A percentile compares a stretch with the other conserved stretches of the same genome.
Evolutionary conservation across 2,329 filamentous ascomycete genomes (phyloP).

Genomic region (Apiospora hydei): DNA sequence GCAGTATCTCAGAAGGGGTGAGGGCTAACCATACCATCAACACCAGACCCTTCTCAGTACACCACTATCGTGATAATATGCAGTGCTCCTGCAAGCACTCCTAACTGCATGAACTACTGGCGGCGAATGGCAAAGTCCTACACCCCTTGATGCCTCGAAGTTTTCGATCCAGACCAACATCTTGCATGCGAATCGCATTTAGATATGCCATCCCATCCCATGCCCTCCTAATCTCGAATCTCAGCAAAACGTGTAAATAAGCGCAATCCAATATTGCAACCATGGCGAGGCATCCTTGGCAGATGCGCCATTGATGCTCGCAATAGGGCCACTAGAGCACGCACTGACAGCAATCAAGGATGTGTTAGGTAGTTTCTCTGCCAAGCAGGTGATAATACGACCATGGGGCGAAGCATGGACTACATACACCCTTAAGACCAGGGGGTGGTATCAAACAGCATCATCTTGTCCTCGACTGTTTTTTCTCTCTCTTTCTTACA

Average conservation of each 20-base stretch:
- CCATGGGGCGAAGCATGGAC: constrained; percentile 5
- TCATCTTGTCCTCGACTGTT: neutral
- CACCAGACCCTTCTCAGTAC: constrained; percentile 15
- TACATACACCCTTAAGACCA: neutral
- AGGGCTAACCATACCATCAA: constrained; percentile 8
- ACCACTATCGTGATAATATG: constrained; percentile 1
- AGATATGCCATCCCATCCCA: neutral
- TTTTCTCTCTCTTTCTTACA: neutral
- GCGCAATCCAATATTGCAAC: neutral
- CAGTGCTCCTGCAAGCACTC: constrained; percentile 10
- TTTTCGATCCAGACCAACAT: neutral
- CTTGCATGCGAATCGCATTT: neutral
- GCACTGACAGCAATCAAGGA: constrained; percentile 20
- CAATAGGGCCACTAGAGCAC: constrained; percentile 4
- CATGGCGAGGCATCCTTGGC: constrained; percentile 5
- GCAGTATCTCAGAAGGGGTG: neutral
- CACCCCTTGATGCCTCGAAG: neutral
- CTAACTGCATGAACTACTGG: constrained; percentile 17
- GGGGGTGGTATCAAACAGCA: neutral
- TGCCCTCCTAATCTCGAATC: neutral
- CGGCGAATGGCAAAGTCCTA: neutral
- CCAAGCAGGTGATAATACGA: neutral
- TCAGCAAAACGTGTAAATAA: neutral
- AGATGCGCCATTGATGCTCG: constrained; percentile 5
- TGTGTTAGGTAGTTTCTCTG: neutral